Evolutionary conservation across 306 rosid genomes (phyloP), one percentile per base, ranked within the genome.

Genomic region (Trichosanthes cucumerina): DNA sequence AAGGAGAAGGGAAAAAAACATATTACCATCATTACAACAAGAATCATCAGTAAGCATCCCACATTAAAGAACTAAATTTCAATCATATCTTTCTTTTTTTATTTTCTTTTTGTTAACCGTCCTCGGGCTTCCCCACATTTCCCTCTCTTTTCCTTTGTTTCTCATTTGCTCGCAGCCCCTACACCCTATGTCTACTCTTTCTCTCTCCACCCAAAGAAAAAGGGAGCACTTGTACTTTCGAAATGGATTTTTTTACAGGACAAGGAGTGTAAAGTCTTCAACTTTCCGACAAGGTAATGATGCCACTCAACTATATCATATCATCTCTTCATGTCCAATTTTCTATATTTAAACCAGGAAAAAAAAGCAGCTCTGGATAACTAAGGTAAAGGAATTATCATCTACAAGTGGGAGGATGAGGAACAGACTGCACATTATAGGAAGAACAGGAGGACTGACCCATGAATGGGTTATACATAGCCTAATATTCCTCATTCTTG

Each of bases 21-120:
- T 90, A 87, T 88, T 88, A 53, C 83, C 88, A 91, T 93, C 85
- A 91, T 91, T 89, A 86, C 96, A 85, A 83, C 59, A 46, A 47
- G 24, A 33, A 73, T 88, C 86, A 93, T 93, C 84, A 87, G 89
- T 85, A 2, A 86, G 78, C 72, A 86, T 81, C 86, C 63, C 81
- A 46, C 64, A 79, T 63, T 50, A 69, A 53, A 14, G 57, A 49
- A 21, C 63, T 79, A 28, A 65, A 64, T 31, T 65, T 59, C 60
- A 47, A 79, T 46, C 72, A 31, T 52, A 59, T 79, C 65, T 79
- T 36, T 79, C 26, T 50, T 62, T 80, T 80, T 53, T 80, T 28
- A 83, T 85, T 79, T 43, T 78, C 31, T 52, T 34, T 46, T 79
- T 78, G 68, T 53, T 63, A 78, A 63, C 59, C 26, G 9, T 79